Evolutionary conservation across 805 yeast genomes (phyloP).

Genomic region (Wickerhamomyces ciferrii): DNA sequence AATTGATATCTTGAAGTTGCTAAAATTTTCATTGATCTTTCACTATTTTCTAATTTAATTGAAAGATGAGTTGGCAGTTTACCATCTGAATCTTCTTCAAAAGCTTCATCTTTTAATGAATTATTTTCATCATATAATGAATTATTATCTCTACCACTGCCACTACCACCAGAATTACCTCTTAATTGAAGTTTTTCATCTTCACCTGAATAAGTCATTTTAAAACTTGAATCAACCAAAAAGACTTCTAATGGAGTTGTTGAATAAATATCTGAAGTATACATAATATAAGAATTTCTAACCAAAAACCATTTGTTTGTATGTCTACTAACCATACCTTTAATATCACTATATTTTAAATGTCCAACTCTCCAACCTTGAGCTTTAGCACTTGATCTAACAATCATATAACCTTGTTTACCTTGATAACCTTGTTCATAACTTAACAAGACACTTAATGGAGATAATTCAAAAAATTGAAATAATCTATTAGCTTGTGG

Average conservation of each 20-base stretch:
- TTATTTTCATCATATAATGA: conserved; percentile 26
- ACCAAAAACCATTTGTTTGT: conserved; percentile 90
- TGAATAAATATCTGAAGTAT: conserved; percentile 80
- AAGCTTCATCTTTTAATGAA: conserved; percentile 20
- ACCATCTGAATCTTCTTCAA: conserved; percentile 21
- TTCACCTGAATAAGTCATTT: conserved; percentile 42
- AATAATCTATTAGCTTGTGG: conserved; percentile 82
- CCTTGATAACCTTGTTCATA: conserved; percentile 80
- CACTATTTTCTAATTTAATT: conserved; percentile 64
- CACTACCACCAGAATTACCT: too few species aligned
- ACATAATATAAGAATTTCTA: conserved; percentile 77
- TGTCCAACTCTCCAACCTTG: conserved; percentile 98
- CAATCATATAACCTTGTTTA: conserved; percentile 80
- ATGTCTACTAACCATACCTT: conserved; percentile 86
- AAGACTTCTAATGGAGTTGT: conserved; percentile 91
- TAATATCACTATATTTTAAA: conserved; percentile 68
- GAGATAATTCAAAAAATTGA: conserved; percentile 86
- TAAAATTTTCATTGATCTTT: conserved; percentile 69
- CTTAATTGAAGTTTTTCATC: conserved; percentile 7
- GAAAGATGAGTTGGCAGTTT: conserved; percentile 48
- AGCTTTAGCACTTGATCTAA: conserved; percentile 76
- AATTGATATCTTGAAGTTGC: conserved; percentile 63
- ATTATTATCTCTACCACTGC: conserved; percentile 30
- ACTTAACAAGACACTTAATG: conserved; percentile 76
- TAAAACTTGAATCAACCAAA: conserved; percentile 74